Conservation (phyloP, 2,329 filamentous ascomycete genomes). For the Nigrospora osmanthi region DNA sequence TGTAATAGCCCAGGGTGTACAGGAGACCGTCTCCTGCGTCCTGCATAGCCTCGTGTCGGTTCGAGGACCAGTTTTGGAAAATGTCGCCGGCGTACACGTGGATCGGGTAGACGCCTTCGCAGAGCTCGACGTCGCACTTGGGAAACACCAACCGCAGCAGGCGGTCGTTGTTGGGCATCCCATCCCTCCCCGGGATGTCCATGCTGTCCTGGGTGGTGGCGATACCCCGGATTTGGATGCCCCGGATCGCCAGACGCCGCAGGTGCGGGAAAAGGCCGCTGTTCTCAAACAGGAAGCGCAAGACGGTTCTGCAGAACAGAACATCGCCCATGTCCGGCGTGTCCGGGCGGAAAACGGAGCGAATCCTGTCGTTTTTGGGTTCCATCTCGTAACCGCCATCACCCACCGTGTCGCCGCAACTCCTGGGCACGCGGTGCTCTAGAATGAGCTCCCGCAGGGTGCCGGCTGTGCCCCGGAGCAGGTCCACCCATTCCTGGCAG, state of each 20-base stretch:
- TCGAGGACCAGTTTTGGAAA: neutral
- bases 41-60: neutral
- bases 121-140: conserved; percentile 1
- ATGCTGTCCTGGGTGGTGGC: neutral
- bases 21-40: conserved; percentile 5
- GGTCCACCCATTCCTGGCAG: neutral
- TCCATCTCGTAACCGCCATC: neutral
- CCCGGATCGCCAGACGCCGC: conserved; percentile 1
- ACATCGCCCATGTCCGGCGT: neutral
- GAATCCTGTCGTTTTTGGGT: neutral
- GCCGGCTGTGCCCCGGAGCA: neutral
- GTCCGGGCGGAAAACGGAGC: no score
- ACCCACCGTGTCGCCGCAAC: neutral
- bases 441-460: conserved; percentile 3
- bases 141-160: neutral
- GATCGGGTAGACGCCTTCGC: neutral
- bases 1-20: neutral
- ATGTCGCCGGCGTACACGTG: neutral
- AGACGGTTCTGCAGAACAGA: conserved; percentile 1
- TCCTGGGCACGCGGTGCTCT: conserved; percentile 1
- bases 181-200: neutral
- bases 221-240: conserved; percentile 1
- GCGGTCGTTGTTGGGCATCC: neutral
- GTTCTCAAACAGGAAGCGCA: neutral
- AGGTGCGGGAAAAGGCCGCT: conserved; percentile 1